Conservation (phyloP, 108 stramenopile species). For the Cyclotella atomus region DNA sequence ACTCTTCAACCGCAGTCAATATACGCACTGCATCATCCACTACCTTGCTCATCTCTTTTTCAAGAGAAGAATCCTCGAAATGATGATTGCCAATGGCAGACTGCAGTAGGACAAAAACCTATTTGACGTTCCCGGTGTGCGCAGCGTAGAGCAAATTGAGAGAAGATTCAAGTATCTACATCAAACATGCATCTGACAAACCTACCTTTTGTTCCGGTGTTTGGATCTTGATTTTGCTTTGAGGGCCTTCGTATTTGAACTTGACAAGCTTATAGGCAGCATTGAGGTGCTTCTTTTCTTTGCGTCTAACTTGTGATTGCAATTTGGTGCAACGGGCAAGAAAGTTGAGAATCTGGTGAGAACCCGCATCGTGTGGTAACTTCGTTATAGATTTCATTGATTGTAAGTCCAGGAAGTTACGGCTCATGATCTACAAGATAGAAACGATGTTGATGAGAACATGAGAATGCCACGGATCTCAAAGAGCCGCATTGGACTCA, state of each 20-base stretch:
- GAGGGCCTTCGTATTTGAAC: constrained; percentile 76
- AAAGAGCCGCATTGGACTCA: not conserved
- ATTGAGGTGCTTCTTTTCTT: constrained; percentile 83
- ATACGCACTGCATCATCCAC: constrained; percentile 69
- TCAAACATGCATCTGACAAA: too few relatives aligned
- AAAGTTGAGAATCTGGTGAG: constrained; percentile 65
- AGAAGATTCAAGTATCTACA: too few relatives aligned
- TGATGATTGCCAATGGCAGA: constrained; percentile 66
- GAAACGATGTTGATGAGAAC: not conserved
- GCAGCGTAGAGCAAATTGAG: too few relatives aligned
- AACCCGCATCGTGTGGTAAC: constrained; percentile 64
- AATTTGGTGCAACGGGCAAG: constrained; percentile 67
- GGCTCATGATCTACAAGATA: constrained; percentile 69
- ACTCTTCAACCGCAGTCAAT: constrained; percentile 75
- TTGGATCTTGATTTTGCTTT: constrained; percentile 79
- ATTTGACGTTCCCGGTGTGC: too few relatives aligned
- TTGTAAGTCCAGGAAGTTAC: constrained; percentile 68
- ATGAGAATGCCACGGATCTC: not conserved
- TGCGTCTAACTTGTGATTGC: constrained; percentile 68
- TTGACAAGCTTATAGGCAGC: constrained; percentile 76
- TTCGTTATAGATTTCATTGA: constrained; percentile 71
- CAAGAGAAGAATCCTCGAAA: constrained; percentile 67
- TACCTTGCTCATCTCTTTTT: constrained; percentile 70
- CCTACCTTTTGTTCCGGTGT: constrained; percentile 72
- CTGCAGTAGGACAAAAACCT: constrained; percentile 89